phyloP scores from a whole-genome alignment of 169 alveolate genomes.

The Babesia caballi region DNA sequence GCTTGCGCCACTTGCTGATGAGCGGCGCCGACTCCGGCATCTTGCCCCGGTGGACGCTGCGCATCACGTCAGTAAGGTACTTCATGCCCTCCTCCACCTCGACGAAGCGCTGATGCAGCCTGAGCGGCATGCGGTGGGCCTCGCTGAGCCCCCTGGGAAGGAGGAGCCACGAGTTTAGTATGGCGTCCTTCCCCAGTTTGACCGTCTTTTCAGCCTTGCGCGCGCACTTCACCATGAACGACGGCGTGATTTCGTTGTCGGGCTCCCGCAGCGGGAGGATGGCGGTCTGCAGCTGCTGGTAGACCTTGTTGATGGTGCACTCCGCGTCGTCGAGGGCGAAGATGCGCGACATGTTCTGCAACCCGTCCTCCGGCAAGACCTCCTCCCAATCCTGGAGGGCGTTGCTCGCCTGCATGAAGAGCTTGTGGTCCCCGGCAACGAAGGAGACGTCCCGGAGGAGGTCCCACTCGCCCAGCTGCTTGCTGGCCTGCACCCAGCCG shows the following conservation, averaged over 20 bases:
- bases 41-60: neutral
- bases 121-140: conserved; percentile 36
- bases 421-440: conserved; percentile 63
- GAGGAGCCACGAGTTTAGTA: conserved; percentile 19
- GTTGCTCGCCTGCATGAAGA: conserved; percentile 62
- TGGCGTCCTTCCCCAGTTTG: neutral
- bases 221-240: conserved; percentile 2
- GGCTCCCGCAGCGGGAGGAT: conserved; percentile 11
- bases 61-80: conserved; percentile 24
- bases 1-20: conserved; percentile 68
- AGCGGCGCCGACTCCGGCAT: conserved; percentile 12
- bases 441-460: conserved; percentile 67
- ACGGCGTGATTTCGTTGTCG: neutral
- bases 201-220: neutral
- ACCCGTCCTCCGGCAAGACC: conserved; percentile 48
- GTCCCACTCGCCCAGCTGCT: conserved; percentile 75
- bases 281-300: conserved; percentile 31
- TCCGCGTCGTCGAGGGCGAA: conserved; percentile 49
- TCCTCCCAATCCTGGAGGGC: conserved; percentile 69
- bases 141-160: conserved; percentile 34
- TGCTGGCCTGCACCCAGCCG: conserved; percentile 72
- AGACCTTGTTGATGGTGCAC: neutral
- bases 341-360: conserved; percentile 27
- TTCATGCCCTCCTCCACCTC: conserved; percentile 55
- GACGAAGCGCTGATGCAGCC: conserved; percentile 35